Base-by-base conservation (phyloP, 768 basidiomycete genomes). In the Filobasidium wieringae region DNA sequence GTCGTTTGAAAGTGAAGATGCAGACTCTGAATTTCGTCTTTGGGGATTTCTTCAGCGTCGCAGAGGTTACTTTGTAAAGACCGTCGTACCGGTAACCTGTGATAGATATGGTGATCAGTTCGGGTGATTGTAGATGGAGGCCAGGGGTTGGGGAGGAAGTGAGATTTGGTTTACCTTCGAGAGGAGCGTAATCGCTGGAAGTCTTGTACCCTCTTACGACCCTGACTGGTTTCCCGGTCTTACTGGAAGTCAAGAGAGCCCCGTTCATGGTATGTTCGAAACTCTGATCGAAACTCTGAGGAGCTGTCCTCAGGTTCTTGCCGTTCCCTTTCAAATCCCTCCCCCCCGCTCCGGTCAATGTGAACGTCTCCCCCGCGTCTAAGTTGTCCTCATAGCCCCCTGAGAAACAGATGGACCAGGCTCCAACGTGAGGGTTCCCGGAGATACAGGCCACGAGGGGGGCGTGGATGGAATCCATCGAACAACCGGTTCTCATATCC, bases 241-340 rank as follows among this genome's bases (percentile, higher is more conserved):
- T 82, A n/a, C 78, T 32, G 2, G 27, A 26, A 53, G 84, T 84
- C 77, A 81, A 76, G 26, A 92, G 74, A 39, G 86, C 80, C 58
- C 76, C 81, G 69, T 92, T 92, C 66, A 79, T 80, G 7, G 69
- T 72, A 61, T 86, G 80, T 11, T 89, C 85, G 61, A 90, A 92
- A 1, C 77, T 78, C 70, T 93, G 90, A 69, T 92, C 82, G 51
- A 77, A 84, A 63, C 83, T 88, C 71, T 95, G 91, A 4, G 84
- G 84, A 8, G 86, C 91, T 0, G 90, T 92, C 14, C 91, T 85
- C 43, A 93, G 82, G 74, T 93, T 93, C 72, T 92, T 91, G 69
- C 84, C 85, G 0, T 91, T 93, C 11, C 91, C 91, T 71, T 79
- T 88, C 37, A 93, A 77, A 72, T 91, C 84, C 33, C 91, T 80